Conservation (phyloP, 2,329 filamentous ascomycete genomes). For the Trichophyton equinum region DNA sequence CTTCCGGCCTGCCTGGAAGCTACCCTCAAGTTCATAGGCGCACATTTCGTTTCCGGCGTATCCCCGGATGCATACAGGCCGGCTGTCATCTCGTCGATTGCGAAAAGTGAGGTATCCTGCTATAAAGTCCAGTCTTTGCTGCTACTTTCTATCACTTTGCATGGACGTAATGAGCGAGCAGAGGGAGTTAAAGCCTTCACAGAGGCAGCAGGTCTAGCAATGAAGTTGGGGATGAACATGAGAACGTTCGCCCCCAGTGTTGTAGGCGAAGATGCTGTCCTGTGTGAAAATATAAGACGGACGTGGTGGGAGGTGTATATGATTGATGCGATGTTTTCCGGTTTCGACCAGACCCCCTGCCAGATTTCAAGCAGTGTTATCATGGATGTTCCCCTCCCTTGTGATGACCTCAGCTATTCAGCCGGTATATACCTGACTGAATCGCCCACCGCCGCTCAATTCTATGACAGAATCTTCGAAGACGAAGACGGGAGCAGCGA, state of each 20-base stretch:
- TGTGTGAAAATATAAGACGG: constrained; percentile 73
- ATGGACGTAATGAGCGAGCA: constrained; percentile 60
- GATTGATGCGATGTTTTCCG: constrained; percentile 74
- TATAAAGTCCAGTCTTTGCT: constrained; percentile 67
- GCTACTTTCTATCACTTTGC: constrained; percentile 62
- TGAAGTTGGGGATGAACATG: constrained; percentile 65
- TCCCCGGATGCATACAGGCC: constrained; percentile 35
- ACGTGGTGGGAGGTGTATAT: constrained; percentile 85
- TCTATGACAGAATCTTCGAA: constrained; percentile 64
- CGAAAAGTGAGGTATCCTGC: constrained; percentile 36
- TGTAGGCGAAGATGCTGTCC: constrained; percentile 50
- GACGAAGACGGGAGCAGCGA: constrained; percentile 46
- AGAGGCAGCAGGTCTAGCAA: constrained; percentile 56
- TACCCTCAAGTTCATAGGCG: constrained; percentile 46
- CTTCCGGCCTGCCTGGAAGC: constrained; percentile 38
- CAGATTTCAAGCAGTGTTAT: constrained; percentile 58
- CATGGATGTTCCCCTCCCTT: constrained; percentile 61
- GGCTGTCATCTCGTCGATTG: constrained; percentile 22
- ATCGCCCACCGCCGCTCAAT: constrained; percentile 55
- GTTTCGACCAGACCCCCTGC: constrained; percentile 40
- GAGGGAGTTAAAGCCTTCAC: constrained; percentile 55
- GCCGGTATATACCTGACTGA: constrained; percentile 43
- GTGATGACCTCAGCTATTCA: constrained; percentile 58
- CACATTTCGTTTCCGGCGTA: constrained; percentile 39
- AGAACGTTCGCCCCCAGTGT: constrained; percentile 52